Conservation (phyloP, 441 rosid species). For the Cnidoscolus chayamansa region DNA sequence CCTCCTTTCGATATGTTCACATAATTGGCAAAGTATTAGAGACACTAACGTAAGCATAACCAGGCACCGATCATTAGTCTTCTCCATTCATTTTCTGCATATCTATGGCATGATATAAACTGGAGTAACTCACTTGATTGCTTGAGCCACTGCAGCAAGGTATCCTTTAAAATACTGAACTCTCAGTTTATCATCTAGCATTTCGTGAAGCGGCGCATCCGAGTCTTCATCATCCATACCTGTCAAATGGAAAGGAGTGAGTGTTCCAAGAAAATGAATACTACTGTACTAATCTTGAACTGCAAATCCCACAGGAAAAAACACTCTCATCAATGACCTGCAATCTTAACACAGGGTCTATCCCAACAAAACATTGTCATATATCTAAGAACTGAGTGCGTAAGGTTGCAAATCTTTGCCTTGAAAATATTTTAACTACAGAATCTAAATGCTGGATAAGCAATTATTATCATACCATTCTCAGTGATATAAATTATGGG, state of each 20-base stretch:
- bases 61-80: neutral
- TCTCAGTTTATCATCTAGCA: slow-evolving; percentile 82
- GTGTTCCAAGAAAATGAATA: neutral
- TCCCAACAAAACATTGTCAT: neutral
- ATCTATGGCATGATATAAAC: neutral
- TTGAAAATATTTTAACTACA: neutral
- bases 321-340: neutral
- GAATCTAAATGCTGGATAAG: neutral
- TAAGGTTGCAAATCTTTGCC: neutral
- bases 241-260: slow-evolving; percentile 26
- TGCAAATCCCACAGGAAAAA: neutral
- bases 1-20: neutral
- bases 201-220: slow-evolving; percentile 58
- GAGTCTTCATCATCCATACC: slow-evolving; percentile 92
- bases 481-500: slow-evolving; percentile 68
- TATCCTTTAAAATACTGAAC: slow-evolving; percentile 59
- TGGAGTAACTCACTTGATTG: slow-evolving; percentile 58
- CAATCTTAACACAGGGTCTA: neutral
- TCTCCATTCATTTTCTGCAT: neutral
- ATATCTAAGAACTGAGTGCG: neutral
- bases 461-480: slow-evolving; percentile 48
- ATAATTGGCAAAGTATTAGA: neutral
- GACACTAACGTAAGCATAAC: neutral
- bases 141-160: slow-evolving; percentile 63
- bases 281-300: neutral